Base-by-base conservation (phyloP, 306 rosid species). In the Alnus rubra region DNA sequence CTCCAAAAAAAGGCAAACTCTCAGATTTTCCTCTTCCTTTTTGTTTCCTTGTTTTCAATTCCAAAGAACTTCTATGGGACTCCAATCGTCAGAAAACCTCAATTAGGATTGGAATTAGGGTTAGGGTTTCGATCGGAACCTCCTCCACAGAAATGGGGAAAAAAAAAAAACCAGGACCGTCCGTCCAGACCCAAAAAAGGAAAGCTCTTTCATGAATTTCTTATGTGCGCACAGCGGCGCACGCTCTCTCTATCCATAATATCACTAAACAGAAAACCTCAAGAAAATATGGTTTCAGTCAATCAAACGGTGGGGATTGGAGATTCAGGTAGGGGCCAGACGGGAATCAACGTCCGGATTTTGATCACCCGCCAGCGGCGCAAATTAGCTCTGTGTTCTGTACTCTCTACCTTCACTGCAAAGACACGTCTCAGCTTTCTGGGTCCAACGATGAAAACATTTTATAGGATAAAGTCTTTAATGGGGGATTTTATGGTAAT, bases 331-430 rank as follows among this genome's bases (percentile, higher is more conserved):
- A 42, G 53, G 15, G 50, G 75, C 53, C 39, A 11, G 30, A 5
- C 15, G 14, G 14, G 53, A 81, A 50, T 77, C 75, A 65, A 48
- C 78, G 72, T 59, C 68, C 45, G 33, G 37, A 64, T 75, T 79
- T 16, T 8, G 82, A 68, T 71, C 67, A 54, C 74, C 73, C 80
- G 54, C 55, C 54, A 49, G 64, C 1, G 13, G 92, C 92, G 88
- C 83, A 84, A 59, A 76, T 79, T 85, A 82, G 87, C 87, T 2
- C 12, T 12, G 45, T 33, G 2, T 35, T 16, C 37, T 3, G 44
- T 1, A 30, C 15, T 0, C 52, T 9, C 45, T 9, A 3, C 52
- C 52, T 49, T n/a, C n/a, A n/a, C n/a, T n/a, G n/a, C n/a, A n/a
- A n/a, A 0, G 0, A 23, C 28, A n/a, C 7, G 54, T 47, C n/a